Evolutionary conservation across 306 rosid genomes (phyloP), one percentile per base, ranked within the genome.

Genomic region (Vigna reflexopilosa): DNA sequence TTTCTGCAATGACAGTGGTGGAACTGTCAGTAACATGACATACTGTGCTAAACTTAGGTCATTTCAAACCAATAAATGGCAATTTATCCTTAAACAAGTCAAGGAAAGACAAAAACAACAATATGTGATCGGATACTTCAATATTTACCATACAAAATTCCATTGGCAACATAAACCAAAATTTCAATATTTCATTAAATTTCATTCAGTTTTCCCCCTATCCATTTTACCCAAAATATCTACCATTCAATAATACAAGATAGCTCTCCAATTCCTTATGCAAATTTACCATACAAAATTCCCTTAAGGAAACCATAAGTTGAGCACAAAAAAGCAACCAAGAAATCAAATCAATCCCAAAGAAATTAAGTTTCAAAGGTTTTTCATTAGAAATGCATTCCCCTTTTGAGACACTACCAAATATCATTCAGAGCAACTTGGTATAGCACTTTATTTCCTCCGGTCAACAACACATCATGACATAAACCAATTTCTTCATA

Each of bases 1-100:
- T 86, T 85, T 86, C 97, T 95, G 93, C 57, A 77, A 48, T 63
- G 52, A 63, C 74, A 19, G 13, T 19, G 49, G 50, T 2, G 34
- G 30, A 40, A 59, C 22, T 17, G 32, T 77, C 62, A 75, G 75
- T 75, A 58, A 76, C 58, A 73, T 20, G 54, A 70, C 73, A 83
- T 71, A 57, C 20, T 51, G 55, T 79, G 49, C 51, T 68, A 44
- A 75, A 67, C 68, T 59, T 67, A 73, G 38, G 64, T 55, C 9
- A 19, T 56, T 52, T 30, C 62, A 58, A 17, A 40, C 66, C 12
- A 57, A 57, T 24, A 30, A 44, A 52, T 24, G 51, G 66, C n/a
- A 15, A 42, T 36, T 9, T 49, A 4, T 50, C 45, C 42, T 22
- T 40, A 62, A 71, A 40, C 50, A 72, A 72, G 26, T 47, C 70